Conservation (phyloP, 2,329 filamentous ascomycete species). For the Colletotrichum gloeosporioides region DNA sequence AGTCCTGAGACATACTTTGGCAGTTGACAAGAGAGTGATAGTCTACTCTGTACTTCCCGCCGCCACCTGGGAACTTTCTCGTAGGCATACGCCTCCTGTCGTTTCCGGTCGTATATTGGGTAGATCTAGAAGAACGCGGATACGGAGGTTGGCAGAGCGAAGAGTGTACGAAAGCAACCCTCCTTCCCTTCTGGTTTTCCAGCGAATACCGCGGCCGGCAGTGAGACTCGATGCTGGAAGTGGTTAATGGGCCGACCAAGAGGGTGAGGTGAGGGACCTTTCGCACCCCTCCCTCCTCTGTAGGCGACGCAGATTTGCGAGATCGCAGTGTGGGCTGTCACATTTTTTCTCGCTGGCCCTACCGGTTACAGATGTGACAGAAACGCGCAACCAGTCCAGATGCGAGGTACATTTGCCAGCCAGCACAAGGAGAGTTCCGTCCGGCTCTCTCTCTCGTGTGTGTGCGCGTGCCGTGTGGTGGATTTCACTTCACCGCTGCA, state of each 20-base stretch:
- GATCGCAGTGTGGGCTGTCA: slow-evolving; percentile 10
- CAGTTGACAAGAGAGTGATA: not conserved
- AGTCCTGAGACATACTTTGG: not conserved
- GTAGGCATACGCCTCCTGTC: not conserved
- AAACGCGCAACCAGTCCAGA: not conserved
- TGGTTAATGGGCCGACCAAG: not conserved
- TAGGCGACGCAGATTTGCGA: slow-evolving; percentile 16
- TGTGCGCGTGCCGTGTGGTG: not conserved
- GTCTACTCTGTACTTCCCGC: not conserved
- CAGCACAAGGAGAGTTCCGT: not conserved
- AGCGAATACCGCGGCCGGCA: not conserved
- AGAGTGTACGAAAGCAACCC: not conserved
- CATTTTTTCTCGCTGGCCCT: not conserved
- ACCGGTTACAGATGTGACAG: not conserved
- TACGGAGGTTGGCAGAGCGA: not conserved
- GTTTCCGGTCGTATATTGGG: not conserved
- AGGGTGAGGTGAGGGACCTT: not conserved
- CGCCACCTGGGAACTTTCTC: not conserved
- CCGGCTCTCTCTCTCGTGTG: not conserved
- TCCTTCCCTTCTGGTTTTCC: not conserved
- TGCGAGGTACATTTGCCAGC: not conserved
- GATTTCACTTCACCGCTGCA: slow-evolving; percentile 13
- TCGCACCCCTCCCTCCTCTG: not conserved
- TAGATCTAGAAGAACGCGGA: not conserved
- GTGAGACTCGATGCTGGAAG: slow-evolving; percentile 4